A percentile compares a stretch with the other conserved stretches of the same genome.
phyloP scores from a whole-genome alignment of 164 flowering plant species.

The Warburgia ugandensis region DNA sequence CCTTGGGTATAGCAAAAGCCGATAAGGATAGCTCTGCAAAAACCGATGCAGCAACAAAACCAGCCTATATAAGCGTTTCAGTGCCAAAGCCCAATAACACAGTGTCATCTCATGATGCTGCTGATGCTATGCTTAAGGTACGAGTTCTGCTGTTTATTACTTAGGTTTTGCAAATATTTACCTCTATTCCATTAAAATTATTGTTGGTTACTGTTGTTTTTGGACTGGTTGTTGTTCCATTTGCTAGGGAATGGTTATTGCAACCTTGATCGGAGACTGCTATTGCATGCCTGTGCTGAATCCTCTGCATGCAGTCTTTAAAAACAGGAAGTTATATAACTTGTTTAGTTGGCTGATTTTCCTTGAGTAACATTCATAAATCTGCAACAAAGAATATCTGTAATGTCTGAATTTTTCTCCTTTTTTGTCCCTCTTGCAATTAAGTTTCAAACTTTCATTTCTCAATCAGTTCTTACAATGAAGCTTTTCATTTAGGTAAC shows the following conservation, averaged over 20 bases:
- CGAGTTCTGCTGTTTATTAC: constrained; percentile 6
- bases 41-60: constrained; percentile 44
- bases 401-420: no score
- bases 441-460: no score
- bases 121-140: constrained; percentile 71
- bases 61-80: constrained; percentile 77
- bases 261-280: no score
- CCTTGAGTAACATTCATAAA: no score
- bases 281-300: no score
- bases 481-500: no score
- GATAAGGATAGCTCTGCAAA: constrained; percentile 48
- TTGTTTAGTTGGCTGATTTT: no score
- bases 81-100: constrained; percentile 44
- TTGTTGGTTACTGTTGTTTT: neutral
- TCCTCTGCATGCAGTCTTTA: no score
- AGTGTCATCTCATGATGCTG: constrained; percentile 29
- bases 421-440: no score
- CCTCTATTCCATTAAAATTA: neutral
- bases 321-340: no score
- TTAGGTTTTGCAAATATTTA: neutral
- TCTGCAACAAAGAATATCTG: no score
- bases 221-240: neutral
- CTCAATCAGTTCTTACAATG: no score
- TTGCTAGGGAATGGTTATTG: neutral
- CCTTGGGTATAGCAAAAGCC: constrained; percentile 39